Conservation (phyloP, 2,329 filamentous ascomycete genomes). For the Cladosporium cucumerinum region DNA sequence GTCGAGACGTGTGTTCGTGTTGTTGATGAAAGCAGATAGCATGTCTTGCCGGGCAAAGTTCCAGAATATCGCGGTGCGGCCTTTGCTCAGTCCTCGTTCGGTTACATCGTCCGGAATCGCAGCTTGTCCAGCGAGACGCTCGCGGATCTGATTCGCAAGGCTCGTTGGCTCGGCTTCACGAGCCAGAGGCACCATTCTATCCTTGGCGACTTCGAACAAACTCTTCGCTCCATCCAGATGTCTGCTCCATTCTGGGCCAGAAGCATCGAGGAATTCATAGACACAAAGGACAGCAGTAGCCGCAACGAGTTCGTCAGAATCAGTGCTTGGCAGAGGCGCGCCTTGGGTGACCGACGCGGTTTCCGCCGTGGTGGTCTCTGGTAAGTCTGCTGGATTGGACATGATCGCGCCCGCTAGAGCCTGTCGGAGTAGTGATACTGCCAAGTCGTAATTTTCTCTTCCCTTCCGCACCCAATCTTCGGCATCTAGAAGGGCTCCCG, state of each 20-base stretch:
- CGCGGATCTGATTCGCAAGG: slow-evolving; percentile 23
- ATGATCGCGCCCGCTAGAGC: slow-evolving; percentile 30
- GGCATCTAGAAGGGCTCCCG: slow-evolving; percentile 36
- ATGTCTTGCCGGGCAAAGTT: slow-evolving; percentile 66
- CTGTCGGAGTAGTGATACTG: slow-evolving; percentile 34
- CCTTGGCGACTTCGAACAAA: slow-evolving; percentile 55
- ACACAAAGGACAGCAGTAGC: slow-evolving; percentile 65
- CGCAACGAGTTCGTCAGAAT: slow-evolving; percentile 59
- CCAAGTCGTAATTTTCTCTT: slow-evolving; percentile 56
- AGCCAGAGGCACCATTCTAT: slow-evolving; percentile 46
- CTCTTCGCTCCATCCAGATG: slow-evolving; percentile 65
- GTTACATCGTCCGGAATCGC: slow-evolving; percentile 15
- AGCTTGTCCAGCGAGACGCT: slow-evolving; percentile 18
- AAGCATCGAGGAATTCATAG: slow-evolving; percentile 66
- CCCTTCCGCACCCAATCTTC: slow-evolving; percentile 55
- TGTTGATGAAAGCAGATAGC: slow-evolving; percentile 62
- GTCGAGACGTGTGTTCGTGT: slow-evolving; percentile 58
- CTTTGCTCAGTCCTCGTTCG: slow-evolving; percentile 42
- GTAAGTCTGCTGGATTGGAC: slow-evolving; percentile 27
- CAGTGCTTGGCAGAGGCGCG: slow-evolving; percentile 36
- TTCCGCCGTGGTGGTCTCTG: slow-evolving; percentile 25
- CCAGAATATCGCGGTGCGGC: slow-evolving; percentile 61
- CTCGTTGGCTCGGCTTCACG: slow-evolving; percentile 38
- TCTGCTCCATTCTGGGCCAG: slow-evolving; percentile 59
- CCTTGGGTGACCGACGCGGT: slow-evolving; percentile 23